Base-by-base conservation (phyloP, 345 rosid species). In the Euphorbia pulcherrima region DNA sequence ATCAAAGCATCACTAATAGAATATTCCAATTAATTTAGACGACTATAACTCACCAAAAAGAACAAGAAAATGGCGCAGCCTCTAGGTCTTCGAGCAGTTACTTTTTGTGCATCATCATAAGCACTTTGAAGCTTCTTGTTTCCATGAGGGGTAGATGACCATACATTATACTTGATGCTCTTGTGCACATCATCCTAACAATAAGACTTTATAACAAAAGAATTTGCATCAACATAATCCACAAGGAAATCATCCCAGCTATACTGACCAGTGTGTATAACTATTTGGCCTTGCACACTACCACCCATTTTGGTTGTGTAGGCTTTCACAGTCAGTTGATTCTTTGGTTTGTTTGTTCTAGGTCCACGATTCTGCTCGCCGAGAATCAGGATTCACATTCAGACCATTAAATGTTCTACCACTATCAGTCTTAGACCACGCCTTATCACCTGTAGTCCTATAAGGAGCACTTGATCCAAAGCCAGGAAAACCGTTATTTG, bases 151-250 rank as follows among this genome's bases (percentile, higher is more conserved):
- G 99, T 94, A 62, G 97, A 91, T 37, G 99, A 91, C 99, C 99
- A 94, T 55, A 94, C 89, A 73, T 65, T 83, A 74, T 89, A 94
- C 70, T 94, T 94, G 73, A 94, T 84, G 86, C 99, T 94, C 83
- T 88, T 94, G 87, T 94, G 99, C 24, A 94, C 95, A 78, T 94
- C 99, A 80, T 94, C 99, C 80, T 94, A 97, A 24, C 97, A 89
- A 68, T 94, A 94, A 2, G 99, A 94, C 78, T 94, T 94, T 47
- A 94, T 91, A 71, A 94, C 96, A 74, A 82, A 94, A 82, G 84
- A 88, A 73, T 89, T 94, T 28, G 86, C 97, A 75, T 74, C 76
- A 65, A 60, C 78, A 75, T 84, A 82, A 47, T 84, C 83, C 24
- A 83, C 71, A 63, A 72, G 70, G 75, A 94, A 85, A 83, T 85